Conservation (phyloP, 106 monocot species). For the Dendrobium huoshanense region DNA sequence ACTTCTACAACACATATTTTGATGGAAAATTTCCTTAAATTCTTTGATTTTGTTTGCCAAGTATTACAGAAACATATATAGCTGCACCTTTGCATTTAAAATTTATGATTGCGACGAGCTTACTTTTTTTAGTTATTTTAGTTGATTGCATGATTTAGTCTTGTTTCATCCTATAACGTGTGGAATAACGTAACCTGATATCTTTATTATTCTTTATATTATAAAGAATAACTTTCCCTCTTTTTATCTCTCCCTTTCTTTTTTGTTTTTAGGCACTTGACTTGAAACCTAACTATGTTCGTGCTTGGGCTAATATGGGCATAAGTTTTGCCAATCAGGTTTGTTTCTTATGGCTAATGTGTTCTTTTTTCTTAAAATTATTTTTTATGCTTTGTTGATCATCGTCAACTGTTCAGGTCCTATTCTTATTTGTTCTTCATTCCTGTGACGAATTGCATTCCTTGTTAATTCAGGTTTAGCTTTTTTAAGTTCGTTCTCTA, state of each 20-base stretch:
- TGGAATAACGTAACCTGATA: background rate
- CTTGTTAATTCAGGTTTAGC: background rate
- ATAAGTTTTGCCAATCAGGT: conserved; percentile 99
- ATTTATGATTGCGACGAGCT: too few species aligned
- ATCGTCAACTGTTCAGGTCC: background rate
- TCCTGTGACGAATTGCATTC: background rate
- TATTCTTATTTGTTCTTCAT: background rate
- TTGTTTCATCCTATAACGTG: background rate
- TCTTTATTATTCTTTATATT: background rate
- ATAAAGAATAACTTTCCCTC: background rate
- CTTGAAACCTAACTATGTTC: conserved; percentile 95
- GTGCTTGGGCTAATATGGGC: conserved; percentile 99
- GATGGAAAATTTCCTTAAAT: background rate
- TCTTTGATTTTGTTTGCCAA: background rate
- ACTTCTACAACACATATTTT: too few species aligned
- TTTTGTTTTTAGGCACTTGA: conserved; percentile 64
- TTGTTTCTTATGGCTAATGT: conserved; percentile 12
- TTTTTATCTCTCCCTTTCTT: background rate
- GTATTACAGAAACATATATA: background rate
- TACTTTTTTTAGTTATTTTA: background rate
- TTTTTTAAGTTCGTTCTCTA: background rate
- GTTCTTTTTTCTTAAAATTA: background rate
- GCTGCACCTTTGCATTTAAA: background rate
- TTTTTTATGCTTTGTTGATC: background rate
- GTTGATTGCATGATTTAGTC: background rate